Conservation (phyloP, 148 eudicot genomes). For the Chenopodium album region DNA sequence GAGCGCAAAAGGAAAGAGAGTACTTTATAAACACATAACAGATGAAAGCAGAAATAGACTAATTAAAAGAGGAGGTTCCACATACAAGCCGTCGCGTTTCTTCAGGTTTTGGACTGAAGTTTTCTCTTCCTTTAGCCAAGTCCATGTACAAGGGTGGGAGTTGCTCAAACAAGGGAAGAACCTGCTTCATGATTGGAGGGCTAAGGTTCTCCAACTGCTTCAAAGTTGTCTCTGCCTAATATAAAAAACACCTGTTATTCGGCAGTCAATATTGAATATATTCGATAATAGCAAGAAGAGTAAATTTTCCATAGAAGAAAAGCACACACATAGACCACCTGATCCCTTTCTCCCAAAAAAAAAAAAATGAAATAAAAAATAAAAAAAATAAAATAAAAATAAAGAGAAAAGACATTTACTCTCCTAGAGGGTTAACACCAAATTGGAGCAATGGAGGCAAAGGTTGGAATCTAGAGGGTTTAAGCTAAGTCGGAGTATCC, state of each 20-base stretch:
- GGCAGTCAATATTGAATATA: background rate
- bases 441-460: too few relatives aligned
- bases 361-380: background rate
- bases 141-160: slow-evolving; percentile 94
- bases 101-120: slow-evolving; percentile 88
- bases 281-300: slow-evolving; percentile 9
- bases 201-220: slow-evolving; percentile 87
- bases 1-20: background rate
- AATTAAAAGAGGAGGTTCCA: slow-evolving; percentile 16
- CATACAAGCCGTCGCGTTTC: slow-evolving; percentile 87
- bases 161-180: slow-evolving; percentile 92
- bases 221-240: slow-evolving; percentile 90
- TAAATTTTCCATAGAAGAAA: background rate
- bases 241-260: background rate
- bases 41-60: background rate
- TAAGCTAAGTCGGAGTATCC: too few relatives aligned
- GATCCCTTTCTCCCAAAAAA: background rate
- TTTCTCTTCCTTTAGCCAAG: slow-evolving; percentile 85
- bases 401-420: background rate
- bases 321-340: background rate
- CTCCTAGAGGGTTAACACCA: too few relatives aligned
- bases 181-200: slow-evolving; percentile 91
- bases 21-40: background rate
- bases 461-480: too few relatives aligned
- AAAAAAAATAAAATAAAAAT: background rate